Evolutionary conservation across 805 yeast genomes (phyloP).

Genomic region (Metschnikowia amazonensis): DNA sequence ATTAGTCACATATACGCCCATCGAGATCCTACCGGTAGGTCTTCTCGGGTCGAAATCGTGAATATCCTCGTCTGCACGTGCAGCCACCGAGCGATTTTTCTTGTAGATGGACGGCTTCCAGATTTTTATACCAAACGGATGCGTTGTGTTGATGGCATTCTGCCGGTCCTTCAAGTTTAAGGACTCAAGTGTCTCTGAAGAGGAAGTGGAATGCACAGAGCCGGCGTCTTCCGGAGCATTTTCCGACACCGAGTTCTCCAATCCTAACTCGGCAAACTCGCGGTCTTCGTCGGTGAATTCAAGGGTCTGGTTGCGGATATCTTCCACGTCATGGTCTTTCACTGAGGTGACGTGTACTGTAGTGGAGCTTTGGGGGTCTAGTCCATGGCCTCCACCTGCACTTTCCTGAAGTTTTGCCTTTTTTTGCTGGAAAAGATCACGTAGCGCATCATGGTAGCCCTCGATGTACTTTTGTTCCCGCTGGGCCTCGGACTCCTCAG

Average conservation of each 20-base stretch:
- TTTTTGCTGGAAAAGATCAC: slow-evolving; percentile 31
- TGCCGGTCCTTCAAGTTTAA: slow-evolving; percentile 89
- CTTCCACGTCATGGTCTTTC: slow-evolving; percentile 5
- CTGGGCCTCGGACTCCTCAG: slow-evolving; percentile 36
- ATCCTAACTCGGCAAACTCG: slow-evolving; percentile 10
- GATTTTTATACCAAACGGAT: slow-evolving; percentile 96
- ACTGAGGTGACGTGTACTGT: background rate
- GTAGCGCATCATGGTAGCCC: slow-evolving; percentile 69
- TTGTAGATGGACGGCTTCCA: slow-evolving; percentile 98
- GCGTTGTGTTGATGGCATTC: slow-evolving; percentile 93
- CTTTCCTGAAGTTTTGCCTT: slow-evolving; percentile 11
- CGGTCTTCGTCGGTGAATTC: slow-evolving; percentile 6
- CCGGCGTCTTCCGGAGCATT: slow-evolving; percentile 21
- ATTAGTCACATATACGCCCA: slow-evolving; percentile 66
- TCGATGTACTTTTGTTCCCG: slow-evolving; percentile 50
- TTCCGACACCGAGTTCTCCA: slow-evolving; percentile 11
- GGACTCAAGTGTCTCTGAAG: slow-evolving; percentile 64
- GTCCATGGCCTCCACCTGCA: slow-evolving; percentile 6
- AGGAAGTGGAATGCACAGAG: slow-evolving; percentile 26
- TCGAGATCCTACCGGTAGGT: slow-evolving; percentile 49
- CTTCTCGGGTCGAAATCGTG: slow-evolving; percentile 59
- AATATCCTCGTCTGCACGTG: slow-evolving; percentile 88
- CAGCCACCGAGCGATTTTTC: slow-evolving; percentile 85
- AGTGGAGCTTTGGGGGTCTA: background rate
- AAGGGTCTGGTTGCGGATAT: slow-evolving; percentile 9